A percentile compares a stretch with the other conserved stretches of the same genome.
These are phyloP conservation scores for Xylaria nigripes DNA, from an alignment of 495 filamentous ascomycete genomes.

Conservation along the genomic window DNA sequence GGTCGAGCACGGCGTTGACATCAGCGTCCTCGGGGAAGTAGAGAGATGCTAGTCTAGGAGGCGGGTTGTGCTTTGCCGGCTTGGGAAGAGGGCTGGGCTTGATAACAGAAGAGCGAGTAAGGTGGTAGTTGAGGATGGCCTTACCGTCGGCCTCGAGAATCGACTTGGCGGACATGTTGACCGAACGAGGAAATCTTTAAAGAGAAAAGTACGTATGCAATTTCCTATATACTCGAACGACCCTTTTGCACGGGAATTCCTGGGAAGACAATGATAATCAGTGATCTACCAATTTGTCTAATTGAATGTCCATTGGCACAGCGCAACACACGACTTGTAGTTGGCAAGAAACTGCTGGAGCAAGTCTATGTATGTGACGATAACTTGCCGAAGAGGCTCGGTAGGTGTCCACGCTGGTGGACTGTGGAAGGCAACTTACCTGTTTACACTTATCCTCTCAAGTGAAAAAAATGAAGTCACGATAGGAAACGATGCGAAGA, in stretches of 20 bases:
- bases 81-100: constrained; percentile 90
- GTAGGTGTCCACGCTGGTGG: background rate
- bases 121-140: constrained; percentile 99
- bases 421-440: constrained; percentile 12
- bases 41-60: constrained; percentile 82
- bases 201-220: constrained; percentile 17
- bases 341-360: background rate
- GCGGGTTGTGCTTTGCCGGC: constrained; percentile 80
- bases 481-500: constrained; percentile 5
- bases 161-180: constrained; percentile 92
- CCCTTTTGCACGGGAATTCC: background rate
- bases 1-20: constrained; percentile 79
- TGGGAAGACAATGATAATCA: constrained; percentile 4
- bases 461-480: constrained; percentile 16
- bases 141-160: constrained; percentile 99
- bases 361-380: background rate
- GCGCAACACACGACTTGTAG: background rate
- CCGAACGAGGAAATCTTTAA: constrained; percentile 12
- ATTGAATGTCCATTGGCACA: background rate
- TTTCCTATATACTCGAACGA: constrained; percentile 14
- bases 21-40: constrained; percentile 85
- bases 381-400: background rate
- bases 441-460: constrained; percentile 20
- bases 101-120: constrained; percentile 95
- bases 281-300: background rate